Evolutionary conservation across 2,329 filamentous ascomycete genomes (phyloP).

Genomic region (Pseudogymnoascus sp.): DNA sequence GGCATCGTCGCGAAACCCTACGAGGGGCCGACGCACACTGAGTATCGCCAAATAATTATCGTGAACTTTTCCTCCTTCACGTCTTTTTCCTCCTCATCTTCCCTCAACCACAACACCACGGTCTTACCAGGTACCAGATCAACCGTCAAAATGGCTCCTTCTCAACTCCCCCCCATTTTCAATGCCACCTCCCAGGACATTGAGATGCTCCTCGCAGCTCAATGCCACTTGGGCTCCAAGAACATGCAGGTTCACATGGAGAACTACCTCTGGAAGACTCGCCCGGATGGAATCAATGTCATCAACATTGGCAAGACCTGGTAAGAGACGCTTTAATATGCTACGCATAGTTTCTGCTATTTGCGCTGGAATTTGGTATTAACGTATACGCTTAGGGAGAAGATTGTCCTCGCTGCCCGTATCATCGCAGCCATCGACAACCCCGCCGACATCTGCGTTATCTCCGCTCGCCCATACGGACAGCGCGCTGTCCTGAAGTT

Average conservation of each 20-base stretch:
- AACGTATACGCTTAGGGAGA: conserved; percentile 63
- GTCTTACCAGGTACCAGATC: conserved; percentile 32
- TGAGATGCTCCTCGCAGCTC: conserved; percentile 97
- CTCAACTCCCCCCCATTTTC: conserved; percentile 89
- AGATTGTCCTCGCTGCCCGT: conserved; percentile 96
- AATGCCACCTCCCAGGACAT: conserved; percentile 96
- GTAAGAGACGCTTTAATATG: conserved; percentile 43
- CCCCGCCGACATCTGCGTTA: conserved; percentile 97
- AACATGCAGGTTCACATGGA: conserved; percentile 99
- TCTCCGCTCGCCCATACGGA: conserved; percentile 98
- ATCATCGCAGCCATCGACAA: conserved; percentile 99
- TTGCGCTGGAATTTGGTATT: neutral
- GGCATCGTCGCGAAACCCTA: conserved; percentile 6
- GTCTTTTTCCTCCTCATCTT: conserved; percentile 22
- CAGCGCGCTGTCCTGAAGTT: conserved; percentile 99
- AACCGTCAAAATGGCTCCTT: conserved; percentile 79
- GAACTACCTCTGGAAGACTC: conserved; percentile 99
- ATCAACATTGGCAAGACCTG: conserved; percentile 99
- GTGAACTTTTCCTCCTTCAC: conserved; percentile 20
- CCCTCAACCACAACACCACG: conserved; percentile 11
- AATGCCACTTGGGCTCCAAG: conserved; percentile 95
- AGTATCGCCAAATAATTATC: conserved; percentile 24
- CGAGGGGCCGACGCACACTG: conserved; percentile 5
- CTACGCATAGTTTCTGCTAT: neutral
- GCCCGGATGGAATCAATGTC: conserved; percentile 95